Evolutionary conservation across 257 asterid species (phyloP).

Genomic region (Coffea canephora): DNA sequence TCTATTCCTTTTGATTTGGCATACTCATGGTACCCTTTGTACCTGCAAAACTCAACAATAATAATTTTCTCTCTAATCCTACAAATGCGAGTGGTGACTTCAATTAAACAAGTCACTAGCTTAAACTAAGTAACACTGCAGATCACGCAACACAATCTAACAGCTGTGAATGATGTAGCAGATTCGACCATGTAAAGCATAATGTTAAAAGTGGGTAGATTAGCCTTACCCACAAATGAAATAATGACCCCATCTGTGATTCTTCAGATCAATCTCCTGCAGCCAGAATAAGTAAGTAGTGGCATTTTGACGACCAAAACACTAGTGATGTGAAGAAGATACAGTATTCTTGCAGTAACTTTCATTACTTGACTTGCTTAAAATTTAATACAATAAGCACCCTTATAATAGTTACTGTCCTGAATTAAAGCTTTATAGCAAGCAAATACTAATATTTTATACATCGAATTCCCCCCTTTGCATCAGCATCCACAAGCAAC

Average conservation of each 20-base stretch:
- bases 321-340: neutral
- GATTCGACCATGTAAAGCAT: neutral
- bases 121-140: neutral
- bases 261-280: conserved; percentile 86
- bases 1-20: conserved; percentile 67
- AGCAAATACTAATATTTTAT: neutral
- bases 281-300: conserved; percentile 3
- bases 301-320: neutral
- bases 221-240: conserved; percentile 83
- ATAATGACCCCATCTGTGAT: conserved; percentile 91
- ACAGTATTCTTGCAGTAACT: neutral
- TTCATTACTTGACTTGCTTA: neutral
- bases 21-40: conserved; percentile 87
- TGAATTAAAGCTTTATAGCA: neutral
- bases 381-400: neutral
- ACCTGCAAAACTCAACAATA: conserved; percentile 40
- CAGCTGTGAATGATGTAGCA: neutral
- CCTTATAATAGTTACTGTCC: neutral
- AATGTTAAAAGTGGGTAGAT: neutral
- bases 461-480: neutral
- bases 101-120: neutral
- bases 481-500: neutral
- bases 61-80: neutral
- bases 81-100: neutral
- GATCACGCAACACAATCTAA: neutral